Evolutionary conservation across 306 rosid genomes (phyloP), one percentile per base, ranked within the genome.

Genomic region (Erythrophleum fordii): DNA sequence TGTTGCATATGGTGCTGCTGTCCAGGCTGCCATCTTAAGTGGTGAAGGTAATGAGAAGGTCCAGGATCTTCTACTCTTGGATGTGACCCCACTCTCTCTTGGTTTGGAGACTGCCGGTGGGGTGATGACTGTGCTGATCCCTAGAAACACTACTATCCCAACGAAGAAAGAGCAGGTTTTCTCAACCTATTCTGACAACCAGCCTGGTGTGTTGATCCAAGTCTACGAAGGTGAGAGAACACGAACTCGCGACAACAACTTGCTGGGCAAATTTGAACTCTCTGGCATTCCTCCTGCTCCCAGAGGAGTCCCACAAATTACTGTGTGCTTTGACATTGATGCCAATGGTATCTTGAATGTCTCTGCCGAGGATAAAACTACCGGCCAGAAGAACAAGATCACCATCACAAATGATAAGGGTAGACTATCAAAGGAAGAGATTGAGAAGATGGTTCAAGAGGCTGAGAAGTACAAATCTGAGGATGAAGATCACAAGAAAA

Each of bases 51-150:
- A 90, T 11, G 94, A 90, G 87, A 90, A 88, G 87, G 93, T 90
- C 5, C 93, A 90, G 84, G 94, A 90, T 73, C 91, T 90, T 39
- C 91, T 90, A 45, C 85, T 90, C 0, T 74, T 90, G 20, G 94
- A 90, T 86, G 94, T 90, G 1, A 90, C 94, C 60, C 94, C 94
- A 0, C 89, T 90, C 0, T 90, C 94, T 0, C 91, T 71, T 6
- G 94, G 94, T 62, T 82, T 90, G 89, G 94, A 90, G 83, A 90
- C 94, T 5, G 94, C 91, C 0, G 94, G 94, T 16, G 94, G 94
- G 26, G 91, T 90, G 34, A 90, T 90, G 94, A 88, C 91, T 0
- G 91, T 88, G 6, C n/a, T 90, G 35, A 90, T 90, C 80, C 94
- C 86, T 2, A 88, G 94, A 77, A 90, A 90, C 81, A 90, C 94